These are phyloP conservation scores for Colletotrichum somersetense DNA, from an alignment of 2,329 filamentous ascomycete species.

Conservation along the genomic window DNA sequence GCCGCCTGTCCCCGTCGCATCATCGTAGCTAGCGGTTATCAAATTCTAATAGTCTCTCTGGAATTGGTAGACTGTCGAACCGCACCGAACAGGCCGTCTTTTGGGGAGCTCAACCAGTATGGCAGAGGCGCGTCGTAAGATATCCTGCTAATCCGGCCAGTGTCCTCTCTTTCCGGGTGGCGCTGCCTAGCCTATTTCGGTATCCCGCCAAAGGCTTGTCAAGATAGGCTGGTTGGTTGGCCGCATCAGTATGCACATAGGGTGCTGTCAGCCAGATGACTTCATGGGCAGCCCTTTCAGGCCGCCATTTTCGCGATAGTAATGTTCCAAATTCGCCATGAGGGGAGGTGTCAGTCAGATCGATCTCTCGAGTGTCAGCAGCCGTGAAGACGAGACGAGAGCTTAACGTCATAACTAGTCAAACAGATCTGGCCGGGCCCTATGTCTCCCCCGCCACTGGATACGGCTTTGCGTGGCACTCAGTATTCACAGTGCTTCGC, in stretches of 20 bases:
- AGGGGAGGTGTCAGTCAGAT: background rate
- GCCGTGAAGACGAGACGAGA: background rate
- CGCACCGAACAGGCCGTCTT: slow-evolving; percentile 16
- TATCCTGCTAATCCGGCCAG: slow-evolving; percentile 25
- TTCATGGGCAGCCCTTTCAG: background rate
- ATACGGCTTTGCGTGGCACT: background rate
- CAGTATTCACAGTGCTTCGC: background rate
- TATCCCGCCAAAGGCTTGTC: slow-evolving; percentile 8
- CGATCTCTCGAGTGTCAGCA: background rate
- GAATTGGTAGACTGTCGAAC: slow-evolving; percentile 1
- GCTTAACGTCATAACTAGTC: background rate
- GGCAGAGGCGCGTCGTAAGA: slow-evolving; percentile 18
- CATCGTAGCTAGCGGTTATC: background rate
- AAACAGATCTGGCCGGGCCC: background rate
- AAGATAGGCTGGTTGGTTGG: slow-evolving; percentile 14
- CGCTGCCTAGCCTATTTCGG: slow-evolving; percentile 26
- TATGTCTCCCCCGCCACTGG: background rate
- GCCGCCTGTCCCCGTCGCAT: background rate
- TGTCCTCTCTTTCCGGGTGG: slow-evolving; percentile 20
- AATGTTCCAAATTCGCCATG: background rate
- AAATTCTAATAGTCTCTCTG: background rate
- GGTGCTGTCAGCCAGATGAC: slow-evolving; percentile 1
- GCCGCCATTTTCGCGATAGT: background rate
- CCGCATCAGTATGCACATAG: background rate
- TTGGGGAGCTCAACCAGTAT: slow-evolving; percentile 9